A percentile compares a stretch with the other conserved stretches of the same genome.
Conservation (phyloP, 2,329 filamentous ascomycete genomes). For the Graphilbum sp. region DNA sequence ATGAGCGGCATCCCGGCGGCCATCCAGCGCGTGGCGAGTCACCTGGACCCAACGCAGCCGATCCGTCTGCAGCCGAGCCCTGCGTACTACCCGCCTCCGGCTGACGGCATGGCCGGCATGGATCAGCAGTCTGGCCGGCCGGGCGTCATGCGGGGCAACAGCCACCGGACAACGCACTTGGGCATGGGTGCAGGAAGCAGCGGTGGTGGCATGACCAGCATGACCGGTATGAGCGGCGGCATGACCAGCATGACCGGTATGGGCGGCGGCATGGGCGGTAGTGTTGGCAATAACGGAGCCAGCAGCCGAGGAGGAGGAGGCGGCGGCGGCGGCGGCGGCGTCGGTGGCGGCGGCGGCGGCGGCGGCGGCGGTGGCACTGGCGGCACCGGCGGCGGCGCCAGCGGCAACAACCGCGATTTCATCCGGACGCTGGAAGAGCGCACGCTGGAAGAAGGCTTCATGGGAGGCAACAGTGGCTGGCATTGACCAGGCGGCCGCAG, state of each 20-base stretch:
- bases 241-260: constrained; percentile 11
- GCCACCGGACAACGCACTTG: constrained; percentile 47
- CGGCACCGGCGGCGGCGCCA: background rate
- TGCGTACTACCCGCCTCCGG: constrained; percentile 88
- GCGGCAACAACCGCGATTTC: constrained; percentile 57
- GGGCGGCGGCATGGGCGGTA: background rate
- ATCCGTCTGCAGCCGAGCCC: constrained; percentile 91
- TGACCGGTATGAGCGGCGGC: constrained; percentile 1
- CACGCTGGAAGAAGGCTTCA: constrained; percentile 83
- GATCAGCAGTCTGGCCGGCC: constrained; percentile 39
- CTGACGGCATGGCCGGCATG: constrained; percentile 58
- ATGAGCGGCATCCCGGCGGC: constrained; percentile 83
- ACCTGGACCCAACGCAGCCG: constrained; percentile 85
- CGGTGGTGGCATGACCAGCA: background rate
- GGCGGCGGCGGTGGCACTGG: background rate
- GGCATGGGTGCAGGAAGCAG: constrained; percentile 22
- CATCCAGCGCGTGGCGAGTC: constrained; percentile 87
- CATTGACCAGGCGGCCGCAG: constrained; percentile 40
- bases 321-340: background rate
- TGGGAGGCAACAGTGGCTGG: constrained; percentile 46
- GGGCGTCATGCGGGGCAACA: constrained; percentile 54
- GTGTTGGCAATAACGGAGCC: constrained; percentile 6
- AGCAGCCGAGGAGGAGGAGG: constrained; percentile 9
- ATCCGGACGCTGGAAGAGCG: constrained; percentile 90
- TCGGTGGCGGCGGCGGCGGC: background rate